Base-by-base conservation (phyloP, 1,284 basidiomycete species). In the Coniferiporia sulphurascens region DNA sequence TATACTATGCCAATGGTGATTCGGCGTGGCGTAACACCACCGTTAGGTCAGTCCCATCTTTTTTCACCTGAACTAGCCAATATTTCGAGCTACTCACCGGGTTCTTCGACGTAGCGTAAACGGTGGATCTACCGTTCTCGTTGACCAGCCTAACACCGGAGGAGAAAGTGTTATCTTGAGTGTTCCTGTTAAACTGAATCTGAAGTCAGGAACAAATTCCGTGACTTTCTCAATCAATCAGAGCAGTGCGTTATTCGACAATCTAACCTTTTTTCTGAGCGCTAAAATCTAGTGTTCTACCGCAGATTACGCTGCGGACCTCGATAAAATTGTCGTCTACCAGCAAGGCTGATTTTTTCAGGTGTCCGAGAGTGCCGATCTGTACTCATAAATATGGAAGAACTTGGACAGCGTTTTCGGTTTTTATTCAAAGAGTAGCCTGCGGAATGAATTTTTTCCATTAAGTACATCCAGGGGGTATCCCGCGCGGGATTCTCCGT, bases 281-380 rank as follows among this genome's bases (percentile, higher is more conserved):
- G 45, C 55, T 51, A n/a, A 58, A 27, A n/a, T n/a, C n/a, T n/a
- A n/a, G n/a, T n/a, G n/a, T 35, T 35, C 48, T n/a, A 43, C 57
- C 34, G 45, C 63, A 83, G 82, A 72, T 63, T 85, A 79, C 66
- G 83, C 82, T 22, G 83, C 73, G n/a, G 82, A 85, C 66, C 71
- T 84, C 49, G 83, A 85, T 70, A 84, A 78, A 71, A 82, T 85
- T 65, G 73, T 84, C 52, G 82, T 85, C 4, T 85, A 83, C 67
- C 48, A 54, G 55, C 60, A 62, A 32, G 52, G 56, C 38, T 62
- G 35, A 45, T 48, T 55, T 17, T n/a, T n/a, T n/a, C n/a, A n/a
- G n/a, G n/a, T n/a, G n/a, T n/a, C n/a, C n/a, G n/a, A n/a, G n/a
- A n/a, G n/a, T n/a, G n/a, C n/a, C n/a, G n/a, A n/a, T n/a, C n/a